Percentiles rank a stretch among this genome's conserved stretches.
These are phyloP conservation scores for Tulasnella sp. DNA, from an alignment of 768 basidiomycete species.

Conservation along the genomic window DNA sequence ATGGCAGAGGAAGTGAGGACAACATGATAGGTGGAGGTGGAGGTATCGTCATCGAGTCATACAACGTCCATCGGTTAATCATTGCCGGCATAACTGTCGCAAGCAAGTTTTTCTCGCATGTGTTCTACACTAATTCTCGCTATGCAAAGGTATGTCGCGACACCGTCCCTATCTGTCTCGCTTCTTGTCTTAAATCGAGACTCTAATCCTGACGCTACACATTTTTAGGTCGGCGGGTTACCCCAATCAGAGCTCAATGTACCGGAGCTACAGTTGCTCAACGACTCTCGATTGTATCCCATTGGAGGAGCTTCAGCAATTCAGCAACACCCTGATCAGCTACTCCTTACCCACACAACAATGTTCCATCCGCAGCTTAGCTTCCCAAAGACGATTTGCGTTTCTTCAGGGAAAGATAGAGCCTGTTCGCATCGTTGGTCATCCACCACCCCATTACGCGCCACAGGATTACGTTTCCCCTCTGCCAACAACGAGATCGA, in stretches of 20 bases:
- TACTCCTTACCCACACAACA: too few species aligned
- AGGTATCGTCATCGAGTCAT: conserved; percentile 96
- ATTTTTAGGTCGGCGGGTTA: conserved; percentile 86
- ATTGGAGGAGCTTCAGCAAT: conserved; percentile 83
- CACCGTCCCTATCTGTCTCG: neutral
- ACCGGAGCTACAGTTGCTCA: conserved; percentile 90
- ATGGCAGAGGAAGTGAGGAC: too few species aligned
- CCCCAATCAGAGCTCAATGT: conserved; percentile 88
- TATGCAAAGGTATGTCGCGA: conserved; percentile 85
- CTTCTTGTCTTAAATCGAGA: too few species aligned
- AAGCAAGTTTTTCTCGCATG: conserved; percentile 96
- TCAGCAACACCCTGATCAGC: conserved; percentile 75
- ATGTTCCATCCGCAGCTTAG: too few species aligned
- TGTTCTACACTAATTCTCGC: conserved; percentile 96
- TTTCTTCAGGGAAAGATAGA: neutral
- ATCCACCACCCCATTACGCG: too few species aligned
- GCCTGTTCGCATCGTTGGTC: neutral
- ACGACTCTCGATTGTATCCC: conserved; percentile 85
- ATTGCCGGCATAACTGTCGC: conserved; percentile 99
- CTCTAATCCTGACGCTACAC: too few species aligned
- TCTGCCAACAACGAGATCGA: too few species aligned
- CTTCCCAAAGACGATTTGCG: too few species aligned
- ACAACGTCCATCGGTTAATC: conserved; percentile 90
- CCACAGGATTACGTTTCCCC: too few species aligned
- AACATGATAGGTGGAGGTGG: too few species aligned